Evolutionary conservation across 202 grass and related monocot genomes (phyloP).

Genomic region (Setaria italica): DNA sequence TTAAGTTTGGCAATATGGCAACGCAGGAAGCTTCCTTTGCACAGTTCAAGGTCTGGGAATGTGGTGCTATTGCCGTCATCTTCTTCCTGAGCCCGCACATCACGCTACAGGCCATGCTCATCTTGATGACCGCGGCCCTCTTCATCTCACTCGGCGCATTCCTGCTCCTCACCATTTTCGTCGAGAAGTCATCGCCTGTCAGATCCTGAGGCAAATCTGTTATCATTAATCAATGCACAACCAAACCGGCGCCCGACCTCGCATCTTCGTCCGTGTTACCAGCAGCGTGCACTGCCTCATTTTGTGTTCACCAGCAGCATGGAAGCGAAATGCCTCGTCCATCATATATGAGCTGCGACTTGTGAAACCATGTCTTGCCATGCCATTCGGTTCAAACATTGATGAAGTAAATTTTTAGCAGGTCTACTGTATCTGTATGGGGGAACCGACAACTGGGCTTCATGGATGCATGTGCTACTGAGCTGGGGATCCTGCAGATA

Average conservation of each 20-base stretch:
- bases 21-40: slow-evolving; percentile 90
- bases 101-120: slow-evolving; percentile 76
- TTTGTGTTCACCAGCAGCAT: slow-evolving; percentile 10
- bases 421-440: background rate
- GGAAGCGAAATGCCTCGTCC: background rate
- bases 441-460: background rate
- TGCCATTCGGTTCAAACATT: background rate
- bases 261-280: background rate
- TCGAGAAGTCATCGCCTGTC: slow-evolving; percentile 43
- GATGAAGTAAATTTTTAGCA: slow-evolving; percentile 2
- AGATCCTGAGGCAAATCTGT: slow-evolving; percentile 41
- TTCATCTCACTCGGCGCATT: slow-evolving; percentile 63
- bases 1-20: slow-evolving; percentile 28
- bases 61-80: slow-evolving; percentile 65
- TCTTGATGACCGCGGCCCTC: slow-evolving; percentile 58
- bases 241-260: background rate
- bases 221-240: background rate
- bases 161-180: slow-evolving; percentile 57
- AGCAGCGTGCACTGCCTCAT: slow-evolving; percentile 2
- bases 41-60: slow-evolving; percentile 88
- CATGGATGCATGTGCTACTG: background rate
- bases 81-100: slow-evolving; percentile 85
- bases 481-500: no score
- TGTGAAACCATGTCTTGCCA: background rate
- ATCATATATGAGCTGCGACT: background rate